These are phyloP conservation scores for Fagopyrum esculentum DNA, from an alignment of 148 eudicot genomes.

Conservation along the genomic window DNA sequence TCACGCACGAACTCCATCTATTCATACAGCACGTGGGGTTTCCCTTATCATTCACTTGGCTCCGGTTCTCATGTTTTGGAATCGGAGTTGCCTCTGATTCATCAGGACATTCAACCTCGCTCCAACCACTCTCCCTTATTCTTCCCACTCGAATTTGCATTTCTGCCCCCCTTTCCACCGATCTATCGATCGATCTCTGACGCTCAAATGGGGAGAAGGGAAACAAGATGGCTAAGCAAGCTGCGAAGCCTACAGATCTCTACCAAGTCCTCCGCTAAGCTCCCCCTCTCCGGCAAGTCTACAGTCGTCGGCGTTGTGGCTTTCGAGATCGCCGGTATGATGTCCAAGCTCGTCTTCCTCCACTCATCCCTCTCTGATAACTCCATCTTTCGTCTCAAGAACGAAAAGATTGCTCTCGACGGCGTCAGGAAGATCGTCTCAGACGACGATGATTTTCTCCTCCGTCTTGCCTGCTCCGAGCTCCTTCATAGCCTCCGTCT, in stretches of 20 bases:
- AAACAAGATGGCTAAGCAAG: constrained; percentile 54
- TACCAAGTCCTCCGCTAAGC: constrained; percentile 17
- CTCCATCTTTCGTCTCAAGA: constrained; percentile 35
- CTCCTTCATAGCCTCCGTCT: constrained; percentile 35
- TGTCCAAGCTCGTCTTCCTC: constrained; percentile 62
- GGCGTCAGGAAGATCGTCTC: constrained; percentile 79
- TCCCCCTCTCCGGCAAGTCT: constrained; percentile 18
- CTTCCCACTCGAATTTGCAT: too few relatives aligned
- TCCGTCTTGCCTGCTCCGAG: constrained; percentile 61
- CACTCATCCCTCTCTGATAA: constrained; percentile 69
- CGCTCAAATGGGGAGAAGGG: constrained; percentile 40
- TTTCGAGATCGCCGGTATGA: constrained; percentile 57
- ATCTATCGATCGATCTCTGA: too few relatives aligned
- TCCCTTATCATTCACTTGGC: too few relatives aligned
- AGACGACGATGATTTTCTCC: constrained; percentile 57
- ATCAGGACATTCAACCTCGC: too few relatives aligned
- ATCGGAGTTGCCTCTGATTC: too few relatives aligned
- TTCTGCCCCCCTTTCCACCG: too few relatives aligned
- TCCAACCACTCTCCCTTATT: too few relatives aligned
- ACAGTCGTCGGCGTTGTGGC: constrained; percentile 48
- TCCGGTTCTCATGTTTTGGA: too few relatives aligned
- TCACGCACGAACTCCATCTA: too few relatives aligned
- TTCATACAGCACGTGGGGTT: too few relatives aligned
- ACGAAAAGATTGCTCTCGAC: constrained; percentile 35
- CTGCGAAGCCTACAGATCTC: constrained; percentile 25